Base-by-base conservation (phyloP, 768 basidiomycete species). In the Rhodotorula graminis region DNA sequence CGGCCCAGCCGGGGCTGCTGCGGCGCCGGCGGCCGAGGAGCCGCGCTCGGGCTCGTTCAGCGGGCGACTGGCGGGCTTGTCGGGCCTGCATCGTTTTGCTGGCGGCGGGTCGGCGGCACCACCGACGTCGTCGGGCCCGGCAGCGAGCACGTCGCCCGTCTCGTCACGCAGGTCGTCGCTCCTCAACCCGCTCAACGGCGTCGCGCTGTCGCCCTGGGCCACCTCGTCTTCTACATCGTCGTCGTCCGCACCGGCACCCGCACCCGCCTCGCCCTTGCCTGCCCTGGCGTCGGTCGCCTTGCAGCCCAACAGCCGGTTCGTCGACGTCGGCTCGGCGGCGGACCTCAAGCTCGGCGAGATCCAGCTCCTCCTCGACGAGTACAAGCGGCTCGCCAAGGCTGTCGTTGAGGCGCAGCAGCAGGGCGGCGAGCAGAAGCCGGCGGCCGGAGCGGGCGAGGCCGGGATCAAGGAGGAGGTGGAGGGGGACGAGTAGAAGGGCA, bases 281-380 rank as follows among this genome's bases (percentile, higher is more conserved):
- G 27, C 65, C 23, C 18, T 42, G 12, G 21, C 33, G 19, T 37
- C 56, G 53, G 53, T 46, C 31, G 80, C 90, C 4, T 83, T 85
- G 0, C 88, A 87, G 19, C 91, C 89, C 0, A 87, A 86, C 57
- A 82, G 84, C 59, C 85, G 89, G 19, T 93, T 93, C 79, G 71
- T 92, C 67, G 86, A 89, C 61, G 88, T 88, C 73, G 82, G 85
- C 0, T 49, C 52, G 25, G 85, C 87, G 60, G 90, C 88, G 65
- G 95, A 98, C 72, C 80, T 98, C 65, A 85, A 84, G 65, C 81
- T 97, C 37, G 87, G 88, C 0, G 95, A 99, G 76, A 87, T 97
- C 2, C 87, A 84, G 1, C 87, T 89, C 74, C 83, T 99, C 56
- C 82, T 98, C 79, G 82, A 83, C 46, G 94, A 96, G 74, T 97